Percentiles rank a stretch among this genome's conserved stretches.
These are phyloP conservation scores for Mesembryanthemum crystallinum DNA, from an alignment of 148 eudicot species.

Conservation along the genomic window DNA sequence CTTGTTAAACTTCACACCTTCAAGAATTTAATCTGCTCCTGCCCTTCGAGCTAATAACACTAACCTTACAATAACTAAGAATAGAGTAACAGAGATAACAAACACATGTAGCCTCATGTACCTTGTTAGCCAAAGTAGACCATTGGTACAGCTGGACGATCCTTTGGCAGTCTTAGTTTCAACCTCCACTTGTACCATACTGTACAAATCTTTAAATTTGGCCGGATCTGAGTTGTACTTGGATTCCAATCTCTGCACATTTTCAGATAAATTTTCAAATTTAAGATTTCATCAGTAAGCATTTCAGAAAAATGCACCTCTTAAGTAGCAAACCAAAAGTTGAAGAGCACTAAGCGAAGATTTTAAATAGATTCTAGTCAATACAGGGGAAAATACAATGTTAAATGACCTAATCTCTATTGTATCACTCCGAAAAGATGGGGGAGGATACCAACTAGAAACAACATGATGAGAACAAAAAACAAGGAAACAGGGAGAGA, in stretches of 20 bases:
- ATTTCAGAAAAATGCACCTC: not conserved
- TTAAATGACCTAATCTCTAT: too few species aligned
- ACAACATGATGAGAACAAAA: not conserved
- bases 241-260: slow-evolving; percentile 71
- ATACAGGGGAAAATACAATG: not conserved
- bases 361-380: too few species aligned
- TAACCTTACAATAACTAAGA: not conserved
- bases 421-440: too few species aligned
- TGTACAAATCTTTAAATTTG: slow-evolving; percentile 75
- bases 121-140: slow-evolving; percentile 96
- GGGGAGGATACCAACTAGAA: too few species aligned
- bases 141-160: slow-evolving; percentile 91
- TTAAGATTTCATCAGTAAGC: slow-evolving; percentile 1
- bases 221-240: slow-evolving; percentile 61
- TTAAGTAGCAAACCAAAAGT: not conserved
- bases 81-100: slow-evolving; percentile 5
- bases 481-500: not conserved
- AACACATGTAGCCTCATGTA: slow-evolving; percentile 19
- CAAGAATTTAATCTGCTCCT: not conserved
- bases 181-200: slow-evolving; percentile 76
- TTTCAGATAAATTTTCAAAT: slow-evolving; percentile 12
- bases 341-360: too few species aligned
- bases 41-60: not conserved
- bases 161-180: slow-evolving; percentile 82
- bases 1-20: not conserved